phyloP scores from a whole-genome alignment of 2,329 filamentous ascomycete species.

The Cladobotryum protrusum region DNA sequence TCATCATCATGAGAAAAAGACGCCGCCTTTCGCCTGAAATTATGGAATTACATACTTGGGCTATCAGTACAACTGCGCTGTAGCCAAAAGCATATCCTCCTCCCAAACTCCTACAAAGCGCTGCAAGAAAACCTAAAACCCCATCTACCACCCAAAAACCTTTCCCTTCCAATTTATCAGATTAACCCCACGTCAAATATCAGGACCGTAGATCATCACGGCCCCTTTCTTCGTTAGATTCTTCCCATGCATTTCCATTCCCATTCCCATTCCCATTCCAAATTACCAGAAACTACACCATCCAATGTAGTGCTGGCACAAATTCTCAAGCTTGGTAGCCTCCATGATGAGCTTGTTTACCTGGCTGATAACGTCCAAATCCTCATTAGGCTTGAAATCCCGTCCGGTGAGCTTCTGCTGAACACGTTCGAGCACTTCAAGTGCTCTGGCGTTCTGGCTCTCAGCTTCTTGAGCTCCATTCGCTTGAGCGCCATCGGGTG shows the following conservation, averaged over 20 bases:
- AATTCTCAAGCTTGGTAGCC: slow-evolving; percentile 92
- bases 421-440: slow-evolving; percentile 87
- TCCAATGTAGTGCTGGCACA: slow-evolving; percentile 98
- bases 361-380: slow-evolving; percentile 78
- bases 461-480: slow-evolving; percentile 53
- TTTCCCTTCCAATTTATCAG: neutral
- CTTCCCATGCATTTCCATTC: neutral
- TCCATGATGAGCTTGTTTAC: slow-evolving; percentile 93
- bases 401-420: slow-evolving; percentile 92
- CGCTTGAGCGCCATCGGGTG: slow-evolving; percentile 27
- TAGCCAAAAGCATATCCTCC: slow-evolving; percentile 11
- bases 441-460: slow-evolving; percentile 84
- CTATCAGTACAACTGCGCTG: slow-evolving; percentile 6
- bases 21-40: slow-evolving; percentile 9
- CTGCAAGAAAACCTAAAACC: neutral
- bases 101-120: slow-evolving; percentile 7
- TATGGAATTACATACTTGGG: slow-evolving; percentile 9
- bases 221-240: neutral
- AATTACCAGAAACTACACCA: slow-evolving; percentile 96
- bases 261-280: neutral
- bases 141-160: slow-evolving; percentile 1
- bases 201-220: neutral
- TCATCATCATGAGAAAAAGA: neutral
- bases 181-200: neutral
- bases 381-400: slow-evolving; percentile 82